These are phyloP conservation scores for Nakazawaea siamensis DNA, from an alignment of 805 yeast genomes.

Conservation along the genomic window DNA sequence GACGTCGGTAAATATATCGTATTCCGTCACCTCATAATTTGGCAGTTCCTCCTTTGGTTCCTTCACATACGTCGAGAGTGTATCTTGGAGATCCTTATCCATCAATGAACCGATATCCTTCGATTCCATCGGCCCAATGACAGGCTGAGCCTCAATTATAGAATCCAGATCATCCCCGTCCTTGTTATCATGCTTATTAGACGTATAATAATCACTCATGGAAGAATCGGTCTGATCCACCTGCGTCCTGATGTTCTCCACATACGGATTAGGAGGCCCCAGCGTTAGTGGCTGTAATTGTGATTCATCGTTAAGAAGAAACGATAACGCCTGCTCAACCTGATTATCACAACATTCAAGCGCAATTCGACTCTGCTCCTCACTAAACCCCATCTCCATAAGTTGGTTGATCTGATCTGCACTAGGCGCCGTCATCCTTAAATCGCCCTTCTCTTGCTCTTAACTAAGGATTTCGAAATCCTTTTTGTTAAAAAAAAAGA, in stretches of 20 bases:
- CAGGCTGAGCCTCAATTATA: neutral
- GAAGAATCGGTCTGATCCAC: slow-evolving; percentile 10
- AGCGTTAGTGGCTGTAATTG: neutral
- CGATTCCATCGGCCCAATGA: neutral
- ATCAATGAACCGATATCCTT: slow-evolving; percentile 11
- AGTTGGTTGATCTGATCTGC: slow-evolving; percentile 9
- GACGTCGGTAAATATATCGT: slow-evolving; percentile 24
- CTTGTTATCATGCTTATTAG: slow-evolving; percentile 11
- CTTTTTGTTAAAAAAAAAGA: no score
- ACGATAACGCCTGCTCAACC: slow-evolving; percentile 25
- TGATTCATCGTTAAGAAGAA: slow-evolving; percentile 23
- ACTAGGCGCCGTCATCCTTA: no score
- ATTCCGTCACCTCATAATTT: neutral
- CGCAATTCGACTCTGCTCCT: slow-evolving; percentile 30
- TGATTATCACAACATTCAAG: slow-evolving; percentile 22
- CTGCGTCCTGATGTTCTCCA: slow-evolving; percentile 2
- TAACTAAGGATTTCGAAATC: no score
- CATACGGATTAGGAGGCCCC: neutral
- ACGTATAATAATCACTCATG: slow-evolving; percentile 11
- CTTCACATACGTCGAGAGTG: slow-evolving; percentile 3
- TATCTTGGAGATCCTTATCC: slow-evolving; percentile 6
- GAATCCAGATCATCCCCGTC: neutral
- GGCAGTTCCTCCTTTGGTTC: neutral
- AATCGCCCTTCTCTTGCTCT: no score
- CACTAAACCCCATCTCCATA: slow-evolving; percentile 32